phyloP scores from a whole-genome alignment of 441 rosid species.

The Aleurites moluccanus region DNA sequence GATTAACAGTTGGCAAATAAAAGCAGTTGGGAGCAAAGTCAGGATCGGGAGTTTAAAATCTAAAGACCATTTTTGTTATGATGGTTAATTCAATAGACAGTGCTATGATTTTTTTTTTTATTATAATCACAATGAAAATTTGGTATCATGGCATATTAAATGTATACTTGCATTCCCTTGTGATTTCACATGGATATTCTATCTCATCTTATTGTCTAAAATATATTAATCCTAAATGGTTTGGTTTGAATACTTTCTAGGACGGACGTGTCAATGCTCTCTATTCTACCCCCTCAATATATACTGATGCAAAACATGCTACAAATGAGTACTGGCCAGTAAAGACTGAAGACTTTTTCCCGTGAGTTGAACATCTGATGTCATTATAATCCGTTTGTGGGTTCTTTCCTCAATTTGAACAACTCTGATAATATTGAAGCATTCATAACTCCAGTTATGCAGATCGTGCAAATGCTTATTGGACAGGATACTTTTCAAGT shows the following conservation, averaged over 20 bases:
- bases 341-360: conserved; percentile 89
- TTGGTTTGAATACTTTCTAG: conserved; percentile 40
- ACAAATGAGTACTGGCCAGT: conserved; percentile 79
- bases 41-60: not conserved
- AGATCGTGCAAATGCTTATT: conserved; percentile 89
- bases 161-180: not conserved
- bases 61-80: not conserved
- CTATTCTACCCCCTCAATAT: conserved; percentile 96
- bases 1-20: not conserved
- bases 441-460: conserved; percentile 68
- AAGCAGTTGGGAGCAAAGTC: not conserved
- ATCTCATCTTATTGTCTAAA: conserved; percentile 15
- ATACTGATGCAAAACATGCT: conserved; percentile 97
- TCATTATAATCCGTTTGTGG: conserved; percentile 7
- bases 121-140: conserved; percentile 1
- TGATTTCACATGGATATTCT: conserved; percentile 10
- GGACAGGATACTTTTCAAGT: conserved; percentile 98
- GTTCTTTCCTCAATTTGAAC: conserved; percentile 21
- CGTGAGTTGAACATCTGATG: conserved; percentile 60
- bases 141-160: not conserved
- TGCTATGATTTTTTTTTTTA: not conserved
- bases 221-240: conserved; percentile 12
- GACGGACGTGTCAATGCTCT: conserved; percentile 98
- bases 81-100: not conserved
- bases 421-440: conserved; percentile 27